Conservation (phyloP, 228 moss, liverwort and hornwort species). For the Sphagnum magellanicum region DNA sequence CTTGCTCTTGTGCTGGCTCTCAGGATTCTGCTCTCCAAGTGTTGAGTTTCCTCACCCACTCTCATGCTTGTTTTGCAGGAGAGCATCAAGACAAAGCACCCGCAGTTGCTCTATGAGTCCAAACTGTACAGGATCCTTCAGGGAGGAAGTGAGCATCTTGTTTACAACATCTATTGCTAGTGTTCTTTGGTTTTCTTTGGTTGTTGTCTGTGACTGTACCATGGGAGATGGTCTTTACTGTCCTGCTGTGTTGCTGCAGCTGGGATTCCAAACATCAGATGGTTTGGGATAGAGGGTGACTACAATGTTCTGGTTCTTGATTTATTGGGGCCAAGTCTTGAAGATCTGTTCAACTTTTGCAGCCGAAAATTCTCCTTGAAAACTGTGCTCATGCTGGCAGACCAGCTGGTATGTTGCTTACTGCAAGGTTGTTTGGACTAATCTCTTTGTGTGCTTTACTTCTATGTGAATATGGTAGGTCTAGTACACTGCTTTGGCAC, state of each 20-base stretch:
- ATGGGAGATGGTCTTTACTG: background rate
- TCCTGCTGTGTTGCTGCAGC: constrained; percentile 18
- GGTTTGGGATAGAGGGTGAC: constrained; percentile 57
- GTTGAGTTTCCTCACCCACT: too few relatives aligned
- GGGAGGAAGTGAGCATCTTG: constrained; percentile 47
- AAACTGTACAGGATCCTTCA: constrained; percentile 61
- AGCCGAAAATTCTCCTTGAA: constrained; percentile 53
- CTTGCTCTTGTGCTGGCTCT: too few relatives aligned
- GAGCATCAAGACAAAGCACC: constrained; percentile 50
- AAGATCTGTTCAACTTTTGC: constrained; percentile 61
- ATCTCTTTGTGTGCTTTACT: too few relatives aligned
- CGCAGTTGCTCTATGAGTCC: constrained; percentile 56
- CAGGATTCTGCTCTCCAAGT: too few relatives aligned
- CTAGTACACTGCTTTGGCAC: too few relatives aligned
- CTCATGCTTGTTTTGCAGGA: constrained; percentile 18
- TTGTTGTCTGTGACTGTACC: background rate
- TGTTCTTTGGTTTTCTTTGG: background rate
- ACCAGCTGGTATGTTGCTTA: constrained; percentile 33
- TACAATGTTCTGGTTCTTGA: constrained; percentile 60
- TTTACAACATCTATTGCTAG: too few relatives aligned
- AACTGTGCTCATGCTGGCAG: constrained; percentile 60
- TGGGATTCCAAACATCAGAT: constrained; percentile 59
- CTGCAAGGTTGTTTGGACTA: too few relatives aligned
- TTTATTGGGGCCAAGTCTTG: constrained; percentile 56
- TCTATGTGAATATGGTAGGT: too few relatives aligned